Base-by-base conservation (phyloP, 768 basidiomycete genomes). In the Mycena crocata region DNA sequence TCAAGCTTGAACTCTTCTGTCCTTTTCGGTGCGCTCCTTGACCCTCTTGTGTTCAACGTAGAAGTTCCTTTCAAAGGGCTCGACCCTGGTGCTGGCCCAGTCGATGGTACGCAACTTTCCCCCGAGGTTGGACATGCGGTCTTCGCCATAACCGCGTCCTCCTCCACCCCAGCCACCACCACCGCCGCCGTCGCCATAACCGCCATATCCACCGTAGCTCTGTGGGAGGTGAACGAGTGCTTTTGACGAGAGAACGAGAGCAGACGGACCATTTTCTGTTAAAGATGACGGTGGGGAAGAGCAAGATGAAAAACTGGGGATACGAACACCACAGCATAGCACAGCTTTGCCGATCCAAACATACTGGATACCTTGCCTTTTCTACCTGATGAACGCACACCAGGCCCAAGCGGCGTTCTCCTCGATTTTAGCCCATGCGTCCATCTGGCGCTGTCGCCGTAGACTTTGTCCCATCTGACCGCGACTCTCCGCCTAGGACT, bases 1-100 rank as follows among this genome's bases (percentile, higher is more conserved):
- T 86, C 80, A 96, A 99, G 49, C 95, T n/a, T n/a, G n/a, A n/a
- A n/a, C 95, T 60, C 94, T 92, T 60, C 98, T 86, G 74, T 99
- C 97, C 52, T 89, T 84, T 19, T 98, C 95, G 57, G 84, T 88
- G 68, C 91, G 91, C 34, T 86, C 82, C 24, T 89, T 79, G 46
- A 99, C 93, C 31, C 90, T 87, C 75, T 93, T 91, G 79, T 98
- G 94, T 78, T 99, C 96, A 49, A 90, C 83, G 72, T 97, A 97
- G 71, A 97, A 99, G 84, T 99, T 98, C 84, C 99, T 99, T 81
- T 99, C 97, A 71, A 99, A 99, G 72, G 87, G 90, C 73, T 90
- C 86, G 62, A 98, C 82, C 66, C 89, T 89, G 49, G 89, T 84
- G 44, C 79, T 79, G 57, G 83, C 77, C 98, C 98, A 99, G 81